Evolutionary conservation across 495 filamentous ascomycete species (phyloP).

Genomic region (Penicillium robsamsonii): DNA sequence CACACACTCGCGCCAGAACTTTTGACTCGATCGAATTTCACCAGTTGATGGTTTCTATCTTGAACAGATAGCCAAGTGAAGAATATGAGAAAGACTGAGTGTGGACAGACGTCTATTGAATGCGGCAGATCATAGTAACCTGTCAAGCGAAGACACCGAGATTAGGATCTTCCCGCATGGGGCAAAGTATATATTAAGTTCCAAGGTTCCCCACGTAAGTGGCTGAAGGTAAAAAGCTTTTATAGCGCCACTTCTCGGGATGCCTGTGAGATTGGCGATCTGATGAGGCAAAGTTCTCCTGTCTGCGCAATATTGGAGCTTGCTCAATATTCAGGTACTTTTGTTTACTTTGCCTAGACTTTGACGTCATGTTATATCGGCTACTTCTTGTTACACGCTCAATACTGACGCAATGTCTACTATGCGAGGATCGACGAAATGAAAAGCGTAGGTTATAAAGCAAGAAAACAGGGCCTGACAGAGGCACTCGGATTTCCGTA

Average conservation of each 20-base stretch:
- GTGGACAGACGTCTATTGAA: not conserved
- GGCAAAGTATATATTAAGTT: not conserved
- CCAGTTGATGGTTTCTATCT: not conserved
- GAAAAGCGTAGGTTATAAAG: not conserved
- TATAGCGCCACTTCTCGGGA: constrained; percentile 16
- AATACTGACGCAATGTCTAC: not conserved
- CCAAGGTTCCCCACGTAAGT: constrained; percentile 20
- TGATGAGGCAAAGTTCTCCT: not conserved
- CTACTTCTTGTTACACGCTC: not conserved
- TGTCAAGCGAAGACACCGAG: not conserved
- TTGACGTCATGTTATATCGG: not conserved
- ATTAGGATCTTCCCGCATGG: not conserved
- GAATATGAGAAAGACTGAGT: too few relatives aligned
- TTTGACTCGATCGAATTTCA: not conserved
- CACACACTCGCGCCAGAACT: not conserved
- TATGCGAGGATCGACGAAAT: not conserved
- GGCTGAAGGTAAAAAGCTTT: constrained; percentile 25
- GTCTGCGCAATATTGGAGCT: too few relatives aligned
- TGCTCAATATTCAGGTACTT: not conserved
- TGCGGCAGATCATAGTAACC: not conserved
- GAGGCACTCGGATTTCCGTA: constrained; percentile 19
- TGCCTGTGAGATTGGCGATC: not conserved
- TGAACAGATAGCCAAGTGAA: too few relatives aligned
- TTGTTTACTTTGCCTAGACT: not conserved
- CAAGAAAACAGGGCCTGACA: constrained; percentile 14